Percentiles rank a stretch among this genome's conserved stretches.
Conservation (phyloP, 2,329 filamentous ascomycete species). For the Hymenoscyphus fructigenus region DNA sequence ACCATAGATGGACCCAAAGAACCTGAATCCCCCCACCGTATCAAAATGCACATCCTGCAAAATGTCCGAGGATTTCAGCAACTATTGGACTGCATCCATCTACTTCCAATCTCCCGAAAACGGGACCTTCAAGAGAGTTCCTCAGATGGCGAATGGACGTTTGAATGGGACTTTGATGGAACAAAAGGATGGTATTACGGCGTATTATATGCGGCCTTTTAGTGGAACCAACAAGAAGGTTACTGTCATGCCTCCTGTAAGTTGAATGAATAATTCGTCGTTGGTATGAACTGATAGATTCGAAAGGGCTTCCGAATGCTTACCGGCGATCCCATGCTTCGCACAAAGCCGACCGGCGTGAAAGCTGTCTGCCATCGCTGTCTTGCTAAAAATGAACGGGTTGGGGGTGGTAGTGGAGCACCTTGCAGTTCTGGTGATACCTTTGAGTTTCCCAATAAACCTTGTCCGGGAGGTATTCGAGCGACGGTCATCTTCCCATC, state of each 20-base stretch:
- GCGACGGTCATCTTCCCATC: conserved; percentile 56
- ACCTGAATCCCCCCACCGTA: conserved; percentile 28
- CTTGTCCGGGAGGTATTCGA: conserved; percentile 51
- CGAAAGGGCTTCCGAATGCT: conserved; percentile 63
- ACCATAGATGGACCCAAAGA: conserved; percentile 33
- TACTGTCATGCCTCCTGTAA: conserved; percentile 3
- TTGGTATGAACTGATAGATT: conserved; percentile 47
- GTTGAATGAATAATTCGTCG: too few relatives aligned
- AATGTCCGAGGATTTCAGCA: conserved; percentile 39
- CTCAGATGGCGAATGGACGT: conserved; percentile 23
- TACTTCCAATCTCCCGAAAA: conserved; percentile 33
- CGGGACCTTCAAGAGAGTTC: conserved; percentile 35
- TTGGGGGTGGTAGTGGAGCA: conserved; percentile 37
- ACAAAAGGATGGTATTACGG: conserved; percentile 46
- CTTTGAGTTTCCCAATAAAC: conserved; percentile 50
- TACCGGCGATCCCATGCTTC: conserved; percentile 53
- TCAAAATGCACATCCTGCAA: conserved; percentile 35
- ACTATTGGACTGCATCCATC: conserved; percentile 36
- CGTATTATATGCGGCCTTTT: conserved; percentile 52
- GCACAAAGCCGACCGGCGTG: conserved; percentile 46
- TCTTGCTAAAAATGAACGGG: conserved; percentile 35
- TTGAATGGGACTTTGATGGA: conserved; percentile 29
- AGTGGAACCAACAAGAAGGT: conserved; percentile 21
- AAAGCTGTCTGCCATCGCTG: conserved; percentile 57
- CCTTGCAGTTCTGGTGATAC: conserved; percentile 40